phyloP scores from a whole-genome alignment of 192 early-diverging fungal species.

The Mortierella hygrophila region DNA sequence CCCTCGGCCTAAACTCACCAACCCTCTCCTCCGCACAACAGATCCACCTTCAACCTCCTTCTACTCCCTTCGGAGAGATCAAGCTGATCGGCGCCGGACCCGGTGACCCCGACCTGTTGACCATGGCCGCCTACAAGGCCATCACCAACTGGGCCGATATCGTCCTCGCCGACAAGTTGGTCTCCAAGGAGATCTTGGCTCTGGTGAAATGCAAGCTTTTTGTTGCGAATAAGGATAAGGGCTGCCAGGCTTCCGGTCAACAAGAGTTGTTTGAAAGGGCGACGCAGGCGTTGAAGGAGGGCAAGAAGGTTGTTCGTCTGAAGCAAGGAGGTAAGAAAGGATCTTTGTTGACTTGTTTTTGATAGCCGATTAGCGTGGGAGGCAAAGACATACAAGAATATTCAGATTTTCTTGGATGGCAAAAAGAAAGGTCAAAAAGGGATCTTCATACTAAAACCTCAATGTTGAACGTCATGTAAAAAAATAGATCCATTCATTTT shows the following conservation, averaged over 20 bases:
- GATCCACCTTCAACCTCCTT: background rate
- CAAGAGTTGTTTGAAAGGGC: conserved; percentile 80
- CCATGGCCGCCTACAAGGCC: conserved; percentile 75
- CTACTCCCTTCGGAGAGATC: conserved; percentile 58
- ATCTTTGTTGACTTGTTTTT: background rate
- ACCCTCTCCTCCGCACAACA: background rate
- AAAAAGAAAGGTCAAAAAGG: background rate
- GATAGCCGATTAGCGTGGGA: background rate
- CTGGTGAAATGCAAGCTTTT: conserved; percentile 64
- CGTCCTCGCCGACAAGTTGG: conserved; percentile 87
- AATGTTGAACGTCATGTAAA: background rate
- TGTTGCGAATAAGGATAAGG: conserved; percentile 82
- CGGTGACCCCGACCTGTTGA: conserved; percentile 87
- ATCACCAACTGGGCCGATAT: conserved; percentile 81
- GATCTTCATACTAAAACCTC: too few species aligned
- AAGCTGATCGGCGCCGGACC: conserved; percentile 89
- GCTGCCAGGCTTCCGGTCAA: conserved; percentile 82
- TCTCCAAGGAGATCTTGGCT: conserved; percentile 72
- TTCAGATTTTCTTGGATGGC: background rate
- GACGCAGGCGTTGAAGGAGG: conserved; percentile 71
- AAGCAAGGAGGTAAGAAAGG: conserved; percentile 84
- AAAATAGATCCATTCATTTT: conserved; percentile 88
- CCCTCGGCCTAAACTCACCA: background rate
- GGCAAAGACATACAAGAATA: too few species aligned
- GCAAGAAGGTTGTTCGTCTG: conserved; percentile 84